Evolutionary conservation across 352 stramenopile genomes (phyloP), one percentile per base, ranked within the genome.

Genomic region (Phytophthora palmivora): DNA sequence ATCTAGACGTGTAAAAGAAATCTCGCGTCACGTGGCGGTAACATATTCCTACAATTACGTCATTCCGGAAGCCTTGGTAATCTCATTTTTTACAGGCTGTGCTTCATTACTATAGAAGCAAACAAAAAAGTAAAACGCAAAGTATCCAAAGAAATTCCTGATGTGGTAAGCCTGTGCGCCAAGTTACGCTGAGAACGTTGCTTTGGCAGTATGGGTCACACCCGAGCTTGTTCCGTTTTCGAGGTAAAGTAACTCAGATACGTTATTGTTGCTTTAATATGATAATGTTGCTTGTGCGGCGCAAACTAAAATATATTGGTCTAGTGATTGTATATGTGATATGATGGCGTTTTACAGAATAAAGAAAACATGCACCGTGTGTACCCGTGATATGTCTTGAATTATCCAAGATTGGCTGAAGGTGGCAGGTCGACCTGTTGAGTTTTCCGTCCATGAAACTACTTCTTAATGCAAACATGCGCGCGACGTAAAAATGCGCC

Each of bases 21-120:
- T 48, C 4, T 33, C 2, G 24, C 19, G 12, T 4, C 41, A 34
- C 15, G 21, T 34, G 24, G 41, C 19, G 3, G 5, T 21, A 12
- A 33, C 41, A 3, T 48, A 48, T 12, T 33, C 19, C 41, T 48
- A 34, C 41, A 48, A 21, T 12, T 48, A 48, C 41, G 21, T 48
- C 41, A 34, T 34, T 18, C 21, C 12, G 6, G 8, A 48, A 48
- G 41, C 18, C 41, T 11, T 48, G 15, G 41, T 48, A 18, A 48
- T 48, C 21, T 33, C n/a, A n/a, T n/a, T n/a, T 22, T 9, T 19
- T 48, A 30, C 41, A 34, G 12, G 21, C 41, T 10, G 22, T 10
- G 12, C 41, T 48, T 33, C 11, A 48, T 2, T 34, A 48, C 30
- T 48, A 33, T 21, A 5, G 41, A 5, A 48, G 41, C 10, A n/a